phyloP scores from a whole-genome alignment of 2,329 filamentous ascomycete species.

The Ceratocystis colombiana region DNA sequence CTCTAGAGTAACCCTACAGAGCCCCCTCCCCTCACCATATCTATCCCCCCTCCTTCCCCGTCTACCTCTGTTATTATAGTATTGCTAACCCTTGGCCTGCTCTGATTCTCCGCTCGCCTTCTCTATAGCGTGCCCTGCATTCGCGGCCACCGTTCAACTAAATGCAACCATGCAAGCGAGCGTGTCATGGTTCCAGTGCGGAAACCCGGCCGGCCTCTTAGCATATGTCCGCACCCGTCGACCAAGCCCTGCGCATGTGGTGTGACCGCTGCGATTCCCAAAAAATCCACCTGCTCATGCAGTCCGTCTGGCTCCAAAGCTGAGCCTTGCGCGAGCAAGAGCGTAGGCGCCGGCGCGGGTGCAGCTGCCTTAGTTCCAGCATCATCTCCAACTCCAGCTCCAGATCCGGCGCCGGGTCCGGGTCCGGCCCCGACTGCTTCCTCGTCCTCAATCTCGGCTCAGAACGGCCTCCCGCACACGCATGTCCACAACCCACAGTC shows the following conservation, averaged over 20 bases:
- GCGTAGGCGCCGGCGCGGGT: not conserved
- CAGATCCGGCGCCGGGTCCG: not conserved
- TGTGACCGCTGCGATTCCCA: conserved; percentile 55
- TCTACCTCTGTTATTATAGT: conserved; percentile 7
- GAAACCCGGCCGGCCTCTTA: conserved; percentile 61
- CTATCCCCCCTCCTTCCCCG: not conserved
- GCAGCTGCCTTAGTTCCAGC: not conserved
- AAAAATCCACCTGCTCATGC: conserved; percentile 48
- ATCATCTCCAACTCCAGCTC: too few species aligned
- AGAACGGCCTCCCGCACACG: not conserved
- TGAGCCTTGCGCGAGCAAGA: not conserved
- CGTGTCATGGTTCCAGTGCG: conserved; percentile 60
- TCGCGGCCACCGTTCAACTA: conserved; percentile 64
- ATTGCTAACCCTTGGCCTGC: conserved; percentile 12
- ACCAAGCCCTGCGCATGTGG: conserved; percentile 52
- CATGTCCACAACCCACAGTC: not conserved
- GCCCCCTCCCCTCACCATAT: conserved; percentile 18
- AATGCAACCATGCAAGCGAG: conserved; percentile 59
- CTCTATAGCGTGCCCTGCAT: conserved; percentile 59
- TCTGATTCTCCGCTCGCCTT: not conserved
- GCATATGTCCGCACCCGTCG: conserved; percentile 56
- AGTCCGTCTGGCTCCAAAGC: conserved; percentile 28
- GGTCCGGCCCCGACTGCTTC: not conserved
- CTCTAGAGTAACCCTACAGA: conserved; percentile 17
- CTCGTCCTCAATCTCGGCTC: not conserved